Base-by-base conservation (phyloP, 2,329 filamentous ascomycete species). In the Xylaria sp. region DNA sequence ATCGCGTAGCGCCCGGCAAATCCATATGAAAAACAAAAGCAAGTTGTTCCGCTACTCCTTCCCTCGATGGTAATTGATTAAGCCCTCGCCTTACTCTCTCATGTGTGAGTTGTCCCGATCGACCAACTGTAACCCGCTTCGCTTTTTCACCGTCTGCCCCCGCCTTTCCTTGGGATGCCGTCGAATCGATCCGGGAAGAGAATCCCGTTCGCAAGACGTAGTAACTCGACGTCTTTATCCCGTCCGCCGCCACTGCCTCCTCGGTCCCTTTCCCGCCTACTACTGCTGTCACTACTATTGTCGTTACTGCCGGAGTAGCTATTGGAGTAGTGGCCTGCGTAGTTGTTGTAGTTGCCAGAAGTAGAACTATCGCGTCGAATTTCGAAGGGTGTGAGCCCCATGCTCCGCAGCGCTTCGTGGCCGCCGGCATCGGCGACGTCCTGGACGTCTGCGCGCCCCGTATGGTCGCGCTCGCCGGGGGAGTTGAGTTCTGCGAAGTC, bases 401-500 rank as follows among this genome's bases (percentile, higher is more conserved):
- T 79, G 0, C 79, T 76, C 65, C 76, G 73, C 51, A 77, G 68
- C 0, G 78, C 82, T 6, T 72, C 71, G 1, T 71, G 70, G 45
- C 74, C 74, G 1, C 75, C 71, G 51, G 76, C 74, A 21, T 69
- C 69, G 25, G 74, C 75, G 28, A 82, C 67, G 62, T 77, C 75
- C 17, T 77, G 76, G 40, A 77, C 77, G 1, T 77, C 78, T 1
- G 82, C 79, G 9, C 84, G 78, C 2, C 75, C 84, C n/a, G 82
- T 68, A 65, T 87, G 84, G 23, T 76, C 77, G 14, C 78, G 77
- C 76, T 92, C 90, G 6, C 90, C 90, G 43, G 83, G 19, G 2
- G 55, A 40, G 58, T 31, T 52, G 9, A 57, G 25, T 23, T 53
- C 53, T 23, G 51, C 28, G 0, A 92, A 92, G 69, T 92, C 89